Conservation (phyloP, 1,284 basidiomycete species). For the Hypsizygus ulmarius region DNA sequence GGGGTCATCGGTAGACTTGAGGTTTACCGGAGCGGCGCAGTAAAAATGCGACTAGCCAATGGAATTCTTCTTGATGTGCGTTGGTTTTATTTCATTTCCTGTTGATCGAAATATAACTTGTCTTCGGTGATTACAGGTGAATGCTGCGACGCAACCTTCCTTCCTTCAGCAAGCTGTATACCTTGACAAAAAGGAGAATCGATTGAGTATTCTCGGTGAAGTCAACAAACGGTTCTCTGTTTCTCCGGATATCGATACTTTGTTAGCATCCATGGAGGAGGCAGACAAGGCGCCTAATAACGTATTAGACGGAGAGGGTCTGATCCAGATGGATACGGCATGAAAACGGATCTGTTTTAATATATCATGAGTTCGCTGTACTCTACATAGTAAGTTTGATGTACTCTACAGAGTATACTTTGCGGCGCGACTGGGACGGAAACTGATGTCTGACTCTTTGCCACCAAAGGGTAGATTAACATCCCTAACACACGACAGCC, state of each 20-base stretch:
- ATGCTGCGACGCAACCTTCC: slow-evolving; percentile 80
- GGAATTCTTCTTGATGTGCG: slow-evolving; percentile 81
- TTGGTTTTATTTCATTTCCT: slow-evolving; percentile 11
- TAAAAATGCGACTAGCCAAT: slow-evolving; percentile 81
- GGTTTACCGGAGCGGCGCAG: slow-evolving; percentile 80
- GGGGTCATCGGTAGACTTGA: slow-evolving; percentile 82
- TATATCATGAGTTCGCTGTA: too few relatives aligned
- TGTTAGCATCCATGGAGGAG: slow-evolving; percentile 69
- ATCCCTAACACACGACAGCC: too few relatives aligned
- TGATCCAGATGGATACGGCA: slow-evolving; percentile 59
- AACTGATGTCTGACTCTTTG: too few relatives aligned
- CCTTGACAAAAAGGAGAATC: slow-evolving; percentile 60
- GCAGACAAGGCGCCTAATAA: slow-evolving; percentile 38
- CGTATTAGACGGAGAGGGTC: slow-evolving; percentile 41
- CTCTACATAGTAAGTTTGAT: background rate
- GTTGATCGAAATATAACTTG: slow-evolving; percentile 5
- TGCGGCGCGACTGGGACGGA: too few relatives aligned
- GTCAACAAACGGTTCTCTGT: slow-evolving; percentile 84
- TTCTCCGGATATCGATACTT: slow-evolving; percentile 79
- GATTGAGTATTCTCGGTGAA: slow-evolving; percentile 76
- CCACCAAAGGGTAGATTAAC: too few relatives aligned
- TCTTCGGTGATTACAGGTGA: slow-evolving; percentile 52
- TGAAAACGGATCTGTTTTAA: slow-evolving; percentile 20
- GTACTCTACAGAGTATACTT: background rate
- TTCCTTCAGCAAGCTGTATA: slow-evolving; percentile 89